Percentiles rank a stretch among this genome's conserved stretches.
Conservation (phyloP, 306 rosid species). For the Fragaria vesca region DNA sequence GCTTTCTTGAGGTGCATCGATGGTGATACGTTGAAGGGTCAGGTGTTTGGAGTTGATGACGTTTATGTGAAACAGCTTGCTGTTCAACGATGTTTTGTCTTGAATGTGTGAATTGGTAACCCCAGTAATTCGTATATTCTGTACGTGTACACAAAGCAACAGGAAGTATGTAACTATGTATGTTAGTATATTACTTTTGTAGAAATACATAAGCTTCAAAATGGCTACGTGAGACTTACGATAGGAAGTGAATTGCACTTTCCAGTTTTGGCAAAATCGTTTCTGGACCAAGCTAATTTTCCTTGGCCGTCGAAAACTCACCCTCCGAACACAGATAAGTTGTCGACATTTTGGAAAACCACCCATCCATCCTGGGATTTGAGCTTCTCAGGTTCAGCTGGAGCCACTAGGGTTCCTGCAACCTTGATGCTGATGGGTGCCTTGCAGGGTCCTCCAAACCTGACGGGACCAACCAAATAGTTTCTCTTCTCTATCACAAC, state of each 20-base stretch:
- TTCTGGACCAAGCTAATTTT: slow-evolving; percentile 19
- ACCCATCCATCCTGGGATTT: slow-evolving; percentile 22
- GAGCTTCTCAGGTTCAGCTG: slow-evolving; percentile 10
- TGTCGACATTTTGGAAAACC: slow-evolving; percentile 15
- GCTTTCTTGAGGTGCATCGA: slow-evolving; percentile 21
- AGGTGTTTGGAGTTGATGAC: slow-evolving; percentile 11
- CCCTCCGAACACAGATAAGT: slow-evolving; percentile 15
- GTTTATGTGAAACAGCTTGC: slow-evolving; percentile 26
- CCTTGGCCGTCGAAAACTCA: slow-evolving; percentile 39
- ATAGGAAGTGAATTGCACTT: slow-evolving; percentile 11
- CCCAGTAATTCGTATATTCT: slow-evolving; percentile 6
- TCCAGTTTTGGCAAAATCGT: slow-evolving; percentile 25
- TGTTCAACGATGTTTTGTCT: slow-evolving; percentile 11
- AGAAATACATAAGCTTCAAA: background rate
- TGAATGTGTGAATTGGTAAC: slow-evolving; percentile 9
- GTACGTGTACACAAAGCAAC: background rate
- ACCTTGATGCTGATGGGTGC: slow-evolving; percentile 9
- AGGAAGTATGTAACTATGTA: background rate
- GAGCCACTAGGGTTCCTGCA: slow-evolving; percentile 24
- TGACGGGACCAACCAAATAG: slow-evolving; percentile 9
- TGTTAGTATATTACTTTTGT: background rate
- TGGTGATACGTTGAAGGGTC: slow-evolving; percentile 11
- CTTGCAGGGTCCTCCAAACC: slow-evolving; percentile 35
- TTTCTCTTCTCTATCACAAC: slow-evolving; percentile 19
- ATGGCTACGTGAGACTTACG: background rate